phyloP scores from a whole-genome alignment of 2,329 filamentous ascomycete species.

The Aspergillus cejpii region DNA sequence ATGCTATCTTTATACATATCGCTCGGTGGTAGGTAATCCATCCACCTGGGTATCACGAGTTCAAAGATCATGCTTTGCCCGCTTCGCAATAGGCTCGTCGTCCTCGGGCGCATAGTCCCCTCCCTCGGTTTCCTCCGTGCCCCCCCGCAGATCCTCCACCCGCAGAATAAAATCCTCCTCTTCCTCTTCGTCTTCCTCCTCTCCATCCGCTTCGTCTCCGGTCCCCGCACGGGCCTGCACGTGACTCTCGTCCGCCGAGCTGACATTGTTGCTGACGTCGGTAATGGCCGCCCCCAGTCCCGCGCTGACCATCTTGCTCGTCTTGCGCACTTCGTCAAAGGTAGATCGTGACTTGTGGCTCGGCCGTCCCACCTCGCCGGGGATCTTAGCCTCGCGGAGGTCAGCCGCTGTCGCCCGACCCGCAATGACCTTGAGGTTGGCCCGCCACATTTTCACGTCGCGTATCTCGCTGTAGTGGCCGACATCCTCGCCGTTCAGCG shows the following conservation, averaged over 20 bases:
- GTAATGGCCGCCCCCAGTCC: conserved; percentile 25
- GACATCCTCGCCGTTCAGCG: conserved; percentile 50
- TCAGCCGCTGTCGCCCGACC: conserved; percentile 26
- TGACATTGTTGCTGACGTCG: conserved; percentile 23
- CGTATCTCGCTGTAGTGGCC: conserved; percentile 42
- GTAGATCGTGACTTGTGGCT: conserved; percentile 15
- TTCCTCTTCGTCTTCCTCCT: conserved; percentile 13
- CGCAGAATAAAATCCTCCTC: conserved; percentile 13
- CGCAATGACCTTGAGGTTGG: conserved; percentile 42
- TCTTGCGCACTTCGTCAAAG: conserved; percentile 33
- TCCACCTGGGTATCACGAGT: neutral
- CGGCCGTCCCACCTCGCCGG: conserved; percentile 23
- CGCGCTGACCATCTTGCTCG: conserved; percentile 36
- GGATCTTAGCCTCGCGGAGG: conserved; percentile 25
- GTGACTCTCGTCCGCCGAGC: conserved; percentile 17
- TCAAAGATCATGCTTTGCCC: conserved; percentile 9
- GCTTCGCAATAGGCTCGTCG: conserved; percentile 15
- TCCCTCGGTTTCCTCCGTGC: conserved; percentile 24
- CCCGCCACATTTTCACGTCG: conserved; percentile 43
- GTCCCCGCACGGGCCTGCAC: neutral
- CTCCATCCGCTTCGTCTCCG: conserved; percentile 4
- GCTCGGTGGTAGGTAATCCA: neutral
- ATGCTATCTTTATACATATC: too few species aligned
- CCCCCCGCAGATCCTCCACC: conserved; percentile 19
- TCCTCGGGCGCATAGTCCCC: conserved; percentile 23